phyloP scores from a whole-genome alignment of 371 early-diverging fungal genomes.

The Mycotypha africana region DNA sequence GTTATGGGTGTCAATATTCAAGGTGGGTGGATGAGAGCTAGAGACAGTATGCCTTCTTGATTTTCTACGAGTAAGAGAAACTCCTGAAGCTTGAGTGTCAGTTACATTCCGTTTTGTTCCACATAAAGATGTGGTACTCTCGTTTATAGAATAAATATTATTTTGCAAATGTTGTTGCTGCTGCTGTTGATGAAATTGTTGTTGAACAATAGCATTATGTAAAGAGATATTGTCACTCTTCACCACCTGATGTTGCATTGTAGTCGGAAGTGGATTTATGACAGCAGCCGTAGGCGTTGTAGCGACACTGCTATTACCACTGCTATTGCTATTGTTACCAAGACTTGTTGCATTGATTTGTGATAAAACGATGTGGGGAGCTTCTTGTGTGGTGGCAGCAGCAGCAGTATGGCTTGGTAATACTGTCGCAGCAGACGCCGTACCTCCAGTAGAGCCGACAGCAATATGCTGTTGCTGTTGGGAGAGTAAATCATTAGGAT shows the following conservation, averaged over 20 bases:
- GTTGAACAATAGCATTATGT: slow-evolving; percentile 21
- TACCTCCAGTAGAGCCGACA: too few species aligned
- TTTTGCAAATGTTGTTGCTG: slow-evolving; percentile 7
- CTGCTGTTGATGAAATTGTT: slow-evolving; percentile 15
- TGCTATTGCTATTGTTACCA: too few species aligned
- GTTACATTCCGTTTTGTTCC: neutral
- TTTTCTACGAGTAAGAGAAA: slow-evolving; percentile 9
- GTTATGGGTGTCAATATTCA: slow-evolving; percentile 22
- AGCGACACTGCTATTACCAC: neutral
- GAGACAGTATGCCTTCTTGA: slow-evolving; percentile 23
- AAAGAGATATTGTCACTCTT: slow-evolving; percentile 14
- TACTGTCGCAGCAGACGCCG: too few species aligned
- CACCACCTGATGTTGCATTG: slow-evolving; percentile 13
- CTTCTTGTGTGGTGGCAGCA: neutral
- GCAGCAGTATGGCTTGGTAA: too few species aligned
- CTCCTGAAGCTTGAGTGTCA: neutral
- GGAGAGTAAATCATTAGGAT: neutral
- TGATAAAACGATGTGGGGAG: slow-evolving; percentile 19
- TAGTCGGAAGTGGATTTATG: neutral
- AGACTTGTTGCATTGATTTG: too few species aligned
- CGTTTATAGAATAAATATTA: slow-evolving; percentile 7
- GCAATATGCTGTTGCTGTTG: slow-evolving; percentile 7
- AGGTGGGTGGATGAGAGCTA: slow-evolving; percentile 10
- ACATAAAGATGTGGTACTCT: neutral
- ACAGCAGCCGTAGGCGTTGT: slow-evolving; percentile 6